Evolutionary conservation across 2,329 filamentous ascomycete genomes (phyloP), one percentile per base, ranked within the genome.

Genomic region (Colletotrichum karsti): DNA sequence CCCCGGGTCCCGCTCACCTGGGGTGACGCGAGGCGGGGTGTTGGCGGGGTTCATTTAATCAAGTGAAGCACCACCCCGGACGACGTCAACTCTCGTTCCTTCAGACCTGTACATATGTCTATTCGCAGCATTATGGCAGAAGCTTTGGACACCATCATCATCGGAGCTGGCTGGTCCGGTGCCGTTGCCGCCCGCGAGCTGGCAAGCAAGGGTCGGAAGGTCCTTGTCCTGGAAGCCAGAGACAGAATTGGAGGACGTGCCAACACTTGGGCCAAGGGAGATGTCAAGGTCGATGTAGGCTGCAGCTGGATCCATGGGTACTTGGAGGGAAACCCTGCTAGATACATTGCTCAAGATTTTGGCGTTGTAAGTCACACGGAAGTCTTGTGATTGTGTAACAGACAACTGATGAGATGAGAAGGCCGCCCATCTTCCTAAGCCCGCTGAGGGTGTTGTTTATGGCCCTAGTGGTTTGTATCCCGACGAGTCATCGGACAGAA

Each of bases 251-350:
- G 71, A 33, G 69, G 71, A 37, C 64, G 64, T 20, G 65, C 58
- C 30, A 63, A 53, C 7, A 71, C 67, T 5, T 68, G 65, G 65
- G 39, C 55, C 13, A 68, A 65, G 39, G 54, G 65, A 33, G 39
- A 59, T n/a, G 60, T 64, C 46, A 68, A 68, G 48, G 48, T 68
- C 35, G 65, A 68, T 22, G 37, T 68, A 7, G 65, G 65, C 35
- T 68, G 65, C 26, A 68, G 65, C 61, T 68, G 65, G 65, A 68
- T 68, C 7, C 65, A 68, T 9, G 65, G 65, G 12, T 68, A 65
- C 46, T 30, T 33, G 33, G 65, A 68, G 48, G 61, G 65, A 20
- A 68, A 68, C 7, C 65, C 65, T 13, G 61, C 53, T 46, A 59
- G 65, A 58, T 65, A 65, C 4, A 64, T 68, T 15, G 65, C 65